Percentiles rank a stretch among this genome's conserved stretches.
Evolutionary conservation across 805 yeast species (phyloP).

Genomic region (Kuraishia hungarica): DNA sequence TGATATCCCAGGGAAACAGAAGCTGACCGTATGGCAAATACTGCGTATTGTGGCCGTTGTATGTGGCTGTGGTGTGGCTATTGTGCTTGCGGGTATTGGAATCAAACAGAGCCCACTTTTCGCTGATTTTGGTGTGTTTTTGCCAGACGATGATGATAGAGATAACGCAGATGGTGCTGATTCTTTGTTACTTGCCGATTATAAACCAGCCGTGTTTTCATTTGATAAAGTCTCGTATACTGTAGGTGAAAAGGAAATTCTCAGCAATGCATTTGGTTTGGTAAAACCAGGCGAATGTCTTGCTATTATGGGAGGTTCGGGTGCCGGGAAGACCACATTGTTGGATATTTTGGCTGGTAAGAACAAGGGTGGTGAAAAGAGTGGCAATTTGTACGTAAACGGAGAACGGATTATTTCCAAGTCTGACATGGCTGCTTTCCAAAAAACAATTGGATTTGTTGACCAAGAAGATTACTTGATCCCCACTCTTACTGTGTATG

Average conservation of each 20-base stretch:
- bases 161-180: constrained; percentile 30
- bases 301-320: constrained; percentile 98
- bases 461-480: constrained; percentile 90
- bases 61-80: constrained; percentile 30
- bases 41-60: constrained; percentile 36
- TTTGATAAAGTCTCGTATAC: constrained; percentile 67
- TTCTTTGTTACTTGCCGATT: constrained; percentile 33
- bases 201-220: constrained; percentile 62
- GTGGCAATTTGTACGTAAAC: constrained; percentile 69
- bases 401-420: constrained; percentile 38
- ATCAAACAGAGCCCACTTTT: constrained; percentile 59
- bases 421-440: constrained; percentile 34
- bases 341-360: constrained; percentile 88
- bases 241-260: constrained; percentile 43
- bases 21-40: constrained; percentile 36
- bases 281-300: constrained; percentile 83
- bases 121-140: constrained; percentile 16
- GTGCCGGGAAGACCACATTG: constrained; percentile 95
- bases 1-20: constrained; percentile 48
- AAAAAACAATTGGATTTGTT: constrained; percentile 81
- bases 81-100: constrained; percentile 35
- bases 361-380: constrained; percentile 62
- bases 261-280: constrained; percentile 61
- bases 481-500: constrained; percentile 92
- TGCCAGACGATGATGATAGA: constrained; percentile 18